Evolutionary conservation across 2,329 filamentous ascomycete genomes (phyloP).

Genomic region (Colletotrichum sp.): DNA sequence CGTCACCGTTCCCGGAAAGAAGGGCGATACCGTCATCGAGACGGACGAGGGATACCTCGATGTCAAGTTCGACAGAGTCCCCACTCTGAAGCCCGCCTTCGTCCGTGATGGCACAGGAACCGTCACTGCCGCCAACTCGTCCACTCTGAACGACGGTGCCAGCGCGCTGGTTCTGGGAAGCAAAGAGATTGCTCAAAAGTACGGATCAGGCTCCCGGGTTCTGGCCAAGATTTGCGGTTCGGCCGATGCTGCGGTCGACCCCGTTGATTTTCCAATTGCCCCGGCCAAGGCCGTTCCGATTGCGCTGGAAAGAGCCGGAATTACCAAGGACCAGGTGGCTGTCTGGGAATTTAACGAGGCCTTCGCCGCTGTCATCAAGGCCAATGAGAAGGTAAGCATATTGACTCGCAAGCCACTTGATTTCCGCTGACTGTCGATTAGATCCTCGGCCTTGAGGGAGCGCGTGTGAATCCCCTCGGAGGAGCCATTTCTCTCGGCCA

Average conservation of each 20-base stretch:
- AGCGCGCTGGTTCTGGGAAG: constrained; percentile 87
- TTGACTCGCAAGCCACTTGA: neutral
- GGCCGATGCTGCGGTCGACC: constrained; percentile 88
- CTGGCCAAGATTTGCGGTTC: constrained; percentile 86
- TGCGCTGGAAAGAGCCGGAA: constrained; percentile 85
- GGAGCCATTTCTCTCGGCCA: constrained; percentile 93
- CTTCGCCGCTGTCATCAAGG: constrained; percentile 93
- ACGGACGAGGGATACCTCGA: constrained; percentile 91
- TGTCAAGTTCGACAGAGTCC: constrained; percentile 84
- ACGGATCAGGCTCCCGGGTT: constrained; percentile 77
- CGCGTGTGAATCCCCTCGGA: constrained; percentile 85
- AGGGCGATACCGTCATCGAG: constrained; percentile 79
- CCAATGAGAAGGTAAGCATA: constrained; percentile 77
- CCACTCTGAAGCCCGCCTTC: constrained; percentile 89
- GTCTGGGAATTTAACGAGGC: constrained; percentile 99
- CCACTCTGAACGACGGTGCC: constrained; percentile 92
- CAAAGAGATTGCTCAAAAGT: constrained; percentile 80
- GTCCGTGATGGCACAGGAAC: constrained; percentile 84
- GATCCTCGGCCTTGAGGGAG: constrained; percentile 81
- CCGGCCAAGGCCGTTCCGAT: constrained; percentile 92
- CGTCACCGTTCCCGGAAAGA: constrained; percentile 83
- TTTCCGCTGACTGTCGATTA: constrained; percentile 33
- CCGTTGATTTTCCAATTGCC: constrained; percentile 93
- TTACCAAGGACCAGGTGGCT: constrained; percentile 89
- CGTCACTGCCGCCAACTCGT: constrained; percentile 93